Evolutionary conservation across 2,329 filamentous ascomycete species (phyloP), one percentile per base, ranked within the genome.

Genomic region (Pseudophaeomoniella oleicola): DNA sequence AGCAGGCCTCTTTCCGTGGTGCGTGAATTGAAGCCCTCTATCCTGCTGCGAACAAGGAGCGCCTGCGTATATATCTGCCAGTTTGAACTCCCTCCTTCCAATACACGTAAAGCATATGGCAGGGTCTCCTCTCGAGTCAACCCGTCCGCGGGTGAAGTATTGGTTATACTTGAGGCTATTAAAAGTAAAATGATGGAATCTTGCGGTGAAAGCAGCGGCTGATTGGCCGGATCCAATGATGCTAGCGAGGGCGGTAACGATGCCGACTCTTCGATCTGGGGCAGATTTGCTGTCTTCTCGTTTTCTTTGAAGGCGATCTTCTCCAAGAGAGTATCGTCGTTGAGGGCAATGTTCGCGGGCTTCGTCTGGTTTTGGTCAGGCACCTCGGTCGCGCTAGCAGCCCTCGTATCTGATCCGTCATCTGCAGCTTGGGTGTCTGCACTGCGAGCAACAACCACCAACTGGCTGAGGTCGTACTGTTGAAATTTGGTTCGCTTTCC

Each of bases 31-130:
- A 92, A 87, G 0, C 87, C 71, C 57, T 98, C 90, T 37, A 96
- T 88, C 12, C 90, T 72, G 41, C 84, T 93, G 32, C 90, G 73
- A 2, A 96, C 82, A 0, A 98, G 67, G 5, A 98, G 66, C 0
- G 86, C 90, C 53, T 96, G 87, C 0, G 90, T 94, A 54, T 96
- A 96, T 19, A 94, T 79, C 55, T 96, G 90, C 90, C 90, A 98
- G 56, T 96, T 98, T 1, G 85, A 88, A 32, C 81, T 81, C 46
- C 88, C 87, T 42, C 90, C 86, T 5, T 81, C 73, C 2, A 98
- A 68, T 0, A 96, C 90, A 30, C 90, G 75, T 2, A 78, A 80
- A 1, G 90, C 90, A 53, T 88, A 98, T 0, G 90, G 90, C 1
- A 93, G 60, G 3, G 93, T 88, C 53, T 96, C 85, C 58, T 96